Percentiles rank a stretch among this genome's conserved stretches.
Conservation (phyloP, 2,329 filamentous ascomycete species). For the Aspergillus brunneoviolaceus region DNA sequence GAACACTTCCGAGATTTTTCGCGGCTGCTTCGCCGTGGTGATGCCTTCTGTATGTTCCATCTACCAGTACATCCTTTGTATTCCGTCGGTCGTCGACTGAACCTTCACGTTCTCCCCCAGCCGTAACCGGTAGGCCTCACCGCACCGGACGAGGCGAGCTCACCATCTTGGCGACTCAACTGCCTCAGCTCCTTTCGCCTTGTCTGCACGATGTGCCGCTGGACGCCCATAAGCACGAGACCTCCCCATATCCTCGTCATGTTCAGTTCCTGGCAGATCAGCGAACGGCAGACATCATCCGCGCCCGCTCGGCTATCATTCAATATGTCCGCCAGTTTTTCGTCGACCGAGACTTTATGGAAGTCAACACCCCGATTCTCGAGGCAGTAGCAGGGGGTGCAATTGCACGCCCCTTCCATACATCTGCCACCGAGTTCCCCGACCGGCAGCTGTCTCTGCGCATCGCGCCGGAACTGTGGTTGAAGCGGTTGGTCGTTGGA, state of each 20-base stretch:
- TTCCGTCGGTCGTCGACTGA: slow-evolving; percentile 14
- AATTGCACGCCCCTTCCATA: slow-evolving; percentile 81
- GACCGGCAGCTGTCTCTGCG: slow-evolving; percentile 72
- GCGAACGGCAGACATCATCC: slow-evolving; percentile 65
- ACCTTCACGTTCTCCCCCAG: slow-evolving; percentile 39
- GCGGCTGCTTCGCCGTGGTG: slow-evolving; percentile 72
- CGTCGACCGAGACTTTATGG: slow-evolving; percentile 69
- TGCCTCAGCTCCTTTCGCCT: slow-evolving; percentile 74
- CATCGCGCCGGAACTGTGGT: slow-evolving; percentile 91
- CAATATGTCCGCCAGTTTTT: slow-evolving; percentile 73
- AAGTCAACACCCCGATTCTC: slow-evolving; percentile 89
- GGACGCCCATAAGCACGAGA: slow-evolving; percentile 68
- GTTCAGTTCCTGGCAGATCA: slow-evolving; percentile 80
- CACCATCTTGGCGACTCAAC: slow-evolving; percentile 65
- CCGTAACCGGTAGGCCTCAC: slow-evolving; percentile 68
- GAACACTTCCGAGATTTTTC: slow-evolving; percentile 60
- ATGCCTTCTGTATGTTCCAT: slow-evolving; percentile 70
- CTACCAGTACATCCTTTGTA: slow-evolving; percentile 10
- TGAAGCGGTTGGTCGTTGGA: slow-evolving; percentile 87
- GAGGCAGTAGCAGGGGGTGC: slow-evolving; percentile 82
- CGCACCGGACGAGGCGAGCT: slow-evolving; percentile 72
- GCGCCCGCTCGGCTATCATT: slow-evolving; percentile 72
- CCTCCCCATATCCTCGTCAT: slow-evolving; percentile 73
- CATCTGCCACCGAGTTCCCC: slow-evolving; percentile 71
- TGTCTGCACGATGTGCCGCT: slow-evolving; percentile 77